phyloP scores from a whole-genome alignment of 768 basidiomycete genomes.

The Xerocomellus amylosporus region DNA sequence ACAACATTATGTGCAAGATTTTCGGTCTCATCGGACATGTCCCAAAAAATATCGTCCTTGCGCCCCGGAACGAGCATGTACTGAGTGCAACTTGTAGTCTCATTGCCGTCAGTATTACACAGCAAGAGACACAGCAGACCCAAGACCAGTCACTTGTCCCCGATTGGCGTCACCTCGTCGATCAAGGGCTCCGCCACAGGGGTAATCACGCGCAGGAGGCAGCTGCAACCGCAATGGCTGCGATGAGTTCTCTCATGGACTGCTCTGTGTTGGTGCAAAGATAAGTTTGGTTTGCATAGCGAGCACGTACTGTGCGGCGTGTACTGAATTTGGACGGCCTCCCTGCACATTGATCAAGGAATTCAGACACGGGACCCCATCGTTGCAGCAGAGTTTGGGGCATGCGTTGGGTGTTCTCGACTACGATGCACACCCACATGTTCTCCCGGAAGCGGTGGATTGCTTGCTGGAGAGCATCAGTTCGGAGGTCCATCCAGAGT shows the following conservation, averaged over 20 bases:
- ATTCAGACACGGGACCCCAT: constrained; percentile 47
- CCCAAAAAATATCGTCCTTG: constrained; percentile 56
- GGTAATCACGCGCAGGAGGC: constrained; percentile 66
- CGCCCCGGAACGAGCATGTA: constrained; percentile 68
- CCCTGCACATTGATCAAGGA: constrained; percentile 62
- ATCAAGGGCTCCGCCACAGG: constrained; percentile 69
- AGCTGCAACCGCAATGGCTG: constrained; percentile 65
- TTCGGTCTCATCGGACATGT: constrained; percentile 57
- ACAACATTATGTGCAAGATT: constrained; percentile 44
- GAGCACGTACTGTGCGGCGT: constrained; percentile 9
- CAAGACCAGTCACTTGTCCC: constrained; percentile 44
- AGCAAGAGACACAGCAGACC: constrained; percentile 44
- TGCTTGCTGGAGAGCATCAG: constrained; percentile 63
- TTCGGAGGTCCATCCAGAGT: constrained; percentile 41
- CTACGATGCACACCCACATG: constrained; percentile 55
- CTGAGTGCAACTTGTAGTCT: constrained; percentile 70
- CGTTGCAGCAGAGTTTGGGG: constrained; percentile 71
- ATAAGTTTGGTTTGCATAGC: constrained; percentile 49
- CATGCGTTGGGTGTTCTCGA: constrained; percentile 65
- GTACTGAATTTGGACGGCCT: constrained; percentile 16
- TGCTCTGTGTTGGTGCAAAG: constrained; percentile 62
- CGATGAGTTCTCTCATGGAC: constrained; percentile 67
- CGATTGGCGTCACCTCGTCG: constrained; percentile 67
- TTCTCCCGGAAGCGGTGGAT: constrained; percentile 49
- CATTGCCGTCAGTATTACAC: constrained; percentile 64